Percentiles rank a stretch among this genome's conserved stretches.
Evolutionary conservation across 1,284 basidiomycete genomes (phyloP).

Genomic region (Mycosarcoma mackinlayi): DNA sequence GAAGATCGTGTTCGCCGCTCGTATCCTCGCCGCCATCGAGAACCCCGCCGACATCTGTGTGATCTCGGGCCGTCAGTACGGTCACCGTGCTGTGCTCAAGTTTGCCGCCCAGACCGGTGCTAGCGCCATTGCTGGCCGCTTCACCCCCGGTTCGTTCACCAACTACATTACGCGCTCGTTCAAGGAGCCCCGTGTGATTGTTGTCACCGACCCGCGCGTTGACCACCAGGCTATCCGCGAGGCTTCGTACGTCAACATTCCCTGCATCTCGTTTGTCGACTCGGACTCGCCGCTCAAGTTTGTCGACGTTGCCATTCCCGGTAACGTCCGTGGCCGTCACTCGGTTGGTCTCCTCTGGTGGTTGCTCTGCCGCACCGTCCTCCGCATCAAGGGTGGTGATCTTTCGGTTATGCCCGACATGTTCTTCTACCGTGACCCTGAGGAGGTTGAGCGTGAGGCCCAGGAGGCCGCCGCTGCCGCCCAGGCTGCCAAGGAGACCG

Average conservation of each 20-base stretch:
- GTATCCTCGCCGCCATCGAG: slow-evolving; percentile 75
- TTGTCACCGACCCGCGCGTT: slow-evolving; percentile 98
- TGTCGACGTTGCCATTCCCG: slow-evolving; percentile 97
- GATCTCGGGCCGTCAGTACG: slow-evolving; percentile 97
- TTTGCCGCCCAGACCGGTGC: slow-evolving; percentile 97
- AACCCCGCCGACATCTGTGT: slow-evolving; percentile 98
- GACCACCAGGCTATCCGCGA: slow-evolving; percentile 99
- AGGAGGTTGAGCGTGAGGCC: slow-evolving; percentile 97
- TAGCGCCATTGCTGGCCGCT: slow-evolving; percentile 97
- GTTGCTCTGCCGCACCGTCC: slow-evolving; percentile 96
- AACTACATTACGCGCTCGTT: slow-evolving; percentile 99
- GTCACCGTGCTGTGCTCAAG: slow-evolving; percentile 98
- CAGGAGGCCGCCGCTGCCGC: slow-evolving; percentile 78
- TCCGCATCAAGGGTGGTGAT: slow-evolving; percentile 91
- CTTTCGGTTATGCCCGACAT: slow-evolving; percentile 99
- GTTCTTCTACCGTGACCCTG: slow-evolving; percentile 99
- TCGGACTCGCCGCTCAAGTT: slow-evolving; percentile 97
- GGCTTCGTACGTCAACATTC: slow-evolving; percentile 99
- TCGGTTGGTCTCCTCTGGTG: slow-evolving; percentile 98
- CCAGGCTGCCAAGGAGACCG: slow-evolving; percentile 57
- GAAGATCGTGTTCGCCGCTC: slow-evolving; percentile 76
- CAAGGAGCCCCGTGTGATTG: slow-evolving; percentile 98
- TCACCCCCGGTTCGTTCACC: slow-evolving; percentile 95
- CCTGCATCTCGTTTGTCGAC: slow-evolving; percentile 98
- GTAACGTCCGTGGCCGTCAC: slow-evolving; percentile 98